Base-by-base conservation (phyloP, 2,329 filamentous ascomycete species). In the Penicillium brevicompactum region DNA sequence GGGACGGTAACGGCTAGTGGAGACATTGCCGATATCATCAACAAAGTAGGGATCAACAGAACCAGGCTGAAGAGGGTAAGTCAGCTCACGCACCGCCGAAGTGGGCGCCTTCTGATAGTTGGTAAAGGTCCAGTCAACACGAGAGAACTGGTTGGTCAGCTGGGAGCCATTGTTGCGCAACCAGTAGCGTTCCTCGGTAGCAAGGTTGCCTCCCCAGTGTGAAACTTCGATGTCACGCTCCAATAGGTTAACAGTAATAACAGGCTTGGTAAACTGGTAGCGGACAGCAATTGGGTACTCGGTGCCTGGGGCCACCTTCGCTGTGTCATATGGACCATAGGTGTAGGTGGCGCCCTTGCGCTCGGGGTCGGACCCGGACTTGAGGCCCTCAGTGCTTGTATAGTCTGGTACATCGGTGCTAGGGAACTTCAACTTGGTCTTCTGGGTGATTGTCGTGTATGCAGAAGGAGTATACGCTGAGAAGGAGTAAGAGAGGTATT, bases 141-240 rank as follows among this genome's bases (percentile, higher is more conserved):
- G 85, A 67, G 85, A 88, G 78, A 94, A 93, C 34, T 88, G 85
- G 55, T 81, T 80, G 32, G 84, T 82, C 47, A 93, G 81, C 73
- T 89, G 88, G 47, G 94, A 95, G 60, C 89, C 94, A 60, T 89
- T 86, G 80, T 99, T 93, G 67, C 85, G 85, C 63, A 97, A 82
- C 74, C 88, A 91, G 77, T 96, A 97, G 55, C 91, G 86, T 78
- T 99, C 94, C 78, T 99, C 94, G 47, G 92, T 91, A 1, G 94
- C 94, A 51, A 97, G 77, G 72, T 99, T 99, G 59, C 94, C 94
- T 63, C 94, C 94, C 94, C 94, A 99, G 76, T 97, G 94, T 71
- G 91, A 96, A 66, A 99, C 88, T 74, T 99, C 94, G 60, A 99
- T 80, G 68, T 97, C 92, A 57, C 94, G 88, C 76, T 97, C 91